Base-by-base conservation (phyloP, 495 filamentous ascomycete species). In the Chaetomidium leptoderma region DNA sequence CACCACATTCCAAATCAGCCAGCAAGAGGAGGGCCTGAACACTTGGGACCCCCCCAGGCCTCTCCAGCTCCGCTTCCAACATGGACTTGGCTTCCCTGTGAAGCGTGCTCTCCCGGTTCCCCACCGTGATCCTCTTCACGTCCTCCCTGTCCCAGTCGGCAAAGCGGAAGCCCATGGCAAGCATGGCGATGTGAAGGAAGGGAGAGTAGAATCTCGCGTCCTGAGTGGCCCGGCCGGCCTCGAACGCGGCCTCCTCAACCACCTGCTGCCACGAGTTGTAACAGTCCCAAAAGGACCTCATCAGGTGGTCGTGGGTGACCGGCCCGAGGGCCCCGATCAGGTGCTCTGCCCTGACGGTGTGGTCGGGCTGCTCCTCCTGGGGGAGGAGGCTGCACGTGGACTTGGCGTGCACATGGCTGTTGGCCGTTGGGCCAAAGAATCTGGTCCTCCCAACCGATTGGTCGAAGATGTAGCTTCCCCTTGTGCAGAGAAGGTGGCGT, bases 51-150 rank as follows among this genome's bases (percentile, higher is more conserved):
- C 78, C 78, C 8, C 76, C 76, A 1, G 76, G 74, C 36, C 71
- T 62, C 56, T 82, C 79, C 13, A 82, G 61, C 64, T 82, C 79
- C 26, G 68, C 55, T 58, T 80, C 76, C 37, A 80, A 36, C 76
- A 81, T 74, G 43, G 72, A 72, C 63, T 78, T 81, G n/a, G 77
- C 73, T 57, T 82, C 79, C 33, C 75, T 58, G 45, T 82, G 79
- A 17, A 82, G 62, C 0, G 75, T 76, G 61, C 77, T 79, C 55
- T 82, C 76, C 64, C 74, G 71, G 40, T 72, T 72, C 0, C 72
- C 73, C 1, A 79, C 40, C 3, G 71, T 62, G 21, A 81, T 72
- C 29, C 64, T 69, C 56, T 77, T 76, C 17, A 80, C 72, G 50
- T 81, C 80, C 9, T 75, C 72, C 32, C 77, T 65, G 10, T 65